Evolutionary conservation across 768 basidiomycete genomes (phyloP), one percentile per base, ranked within the genome.

Genomic region (Kondoa malvinella): DNA sequence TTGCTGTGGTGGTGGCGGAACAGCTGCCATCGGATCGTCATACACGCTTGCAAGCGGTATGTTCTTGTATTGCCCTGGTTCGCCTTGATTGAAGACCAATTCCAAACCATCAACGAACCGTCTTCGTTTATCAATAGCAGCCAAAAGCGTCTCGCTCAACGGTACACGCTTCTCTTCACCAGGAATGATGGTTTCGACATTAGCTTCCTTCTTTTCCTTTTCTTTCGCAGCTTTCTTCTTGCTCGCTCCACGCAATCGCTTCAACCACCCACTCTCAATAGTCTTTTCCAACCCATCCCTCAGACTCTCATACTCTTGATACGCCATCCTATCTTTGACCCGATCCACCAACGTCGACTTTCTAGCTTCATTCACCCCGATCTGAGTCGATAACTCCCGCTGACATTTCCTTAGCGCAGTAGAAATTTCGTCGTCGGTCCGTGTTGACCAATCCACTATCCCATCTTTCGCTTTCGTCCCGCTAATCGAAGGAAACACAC

Each of bases 381-480:
- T 80, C 62, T 96, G 87, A 3, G 79, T 79, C 12, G 87, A 84
- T 3, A 99, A 82, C 71, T 90, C 84, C 16, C 82, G 79, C 76
- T 99, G 95, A 21, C 89, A 88, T 57, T 89, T 86, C 1, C 94
- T 87, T 0, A 99, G 83, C 0, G 89, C 87, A 1, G 88, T 85
- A 4, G 92, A 86, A 62, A 99, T 88, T 33, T 92, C 92, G 77
- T 99, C 95, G 68, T 80, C 80, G 40, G 92, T 87, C 69, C 86
- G 84, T 14, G 70, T 27, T 4, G 75, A 68, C 70, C 77, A 77
- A 67, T 79, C 78, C 66, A 75, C 74, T 77, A 79, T 68, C 32
- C 17, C 2, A 50, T 34, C 32, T 34, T 33, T 2, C 27, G 59
- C 25, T 69, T 60, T 16, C 29, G 21, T 56, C 25, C 27, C 26